These are phyloP conservation scores for Moesziomyces sp. DNA, from an alignment of 1,284 basidiomycete species.

Conservation along the genomic window DNA sequence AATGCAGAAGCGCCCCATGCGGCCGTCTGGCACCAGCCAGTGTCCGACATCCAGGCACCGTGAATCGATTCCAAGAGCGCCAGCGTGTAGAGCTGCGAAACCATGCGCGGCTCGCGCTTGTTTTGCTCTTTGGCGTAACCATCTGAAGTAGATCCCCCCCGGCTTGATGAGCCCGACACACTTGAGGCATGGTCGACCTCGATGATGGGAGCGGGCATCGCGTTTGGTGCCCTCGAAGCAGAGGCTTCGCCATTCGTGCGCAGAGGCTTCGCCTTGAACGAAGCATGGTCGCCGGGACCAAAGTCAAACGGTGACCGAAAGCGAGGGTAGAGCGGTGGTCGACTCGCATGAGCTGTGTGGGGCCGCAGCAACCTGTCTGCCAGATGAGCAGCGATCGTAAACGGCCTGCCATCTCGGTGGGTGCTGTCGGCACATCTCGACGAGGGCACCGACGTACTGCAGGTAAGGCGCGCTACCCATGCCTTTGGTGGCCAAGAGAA, in stretches of 20 bases:
- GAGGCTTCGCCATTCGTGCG: neutral
- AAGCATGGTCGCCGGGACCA: neutral
- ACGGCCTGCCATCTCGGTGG: constrained; percentile 12
- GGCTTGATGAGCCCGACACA: constrained; percentile 16
- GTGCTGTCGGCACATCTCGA: constrained; percentile 17
- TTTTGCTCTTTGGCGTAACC: neutral
- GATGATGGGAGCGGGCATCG: constrained; percentile 1
- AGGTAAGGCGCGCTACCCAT: constrained; percentile 23
- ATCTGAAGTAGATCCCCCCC: constrained; percentile 8
- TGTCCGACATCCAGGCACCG: constrained; percentile 44
- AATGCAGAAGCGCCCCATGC: constrained; percentile 28
- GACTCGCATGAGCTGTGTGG: constrained; percentile 15
- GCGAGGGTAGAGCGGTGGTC: neutral
- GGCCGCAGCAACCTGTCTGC: constrained; percentile 22
- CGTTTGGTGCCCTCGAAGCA: neutral
- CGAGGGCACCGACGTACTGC: constrained; percentile 23
- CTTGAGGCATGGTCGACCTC: constrained; percentile 7
- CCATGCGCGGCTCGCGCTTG: constrained; percentile 10
- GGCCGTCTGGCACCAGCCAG: constrained; percentile 27
- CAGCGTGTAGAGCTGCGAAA: constrained; percentile 35
- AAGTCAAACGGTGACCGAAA: constrained; percentile 36
- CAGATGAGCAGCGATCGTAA: constrained; percentile 24
- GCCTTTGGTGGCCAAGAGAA: constrained; percentile 31
- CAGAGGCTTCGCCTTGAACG: neutral
- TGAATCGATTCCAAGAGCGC: constrained; percentile 35